These are phyloP conservation scores for Lactifluus volemus DNA, from an alignment of 768 basidiomycete genomes.

Conservation along the genomic window DNA sequence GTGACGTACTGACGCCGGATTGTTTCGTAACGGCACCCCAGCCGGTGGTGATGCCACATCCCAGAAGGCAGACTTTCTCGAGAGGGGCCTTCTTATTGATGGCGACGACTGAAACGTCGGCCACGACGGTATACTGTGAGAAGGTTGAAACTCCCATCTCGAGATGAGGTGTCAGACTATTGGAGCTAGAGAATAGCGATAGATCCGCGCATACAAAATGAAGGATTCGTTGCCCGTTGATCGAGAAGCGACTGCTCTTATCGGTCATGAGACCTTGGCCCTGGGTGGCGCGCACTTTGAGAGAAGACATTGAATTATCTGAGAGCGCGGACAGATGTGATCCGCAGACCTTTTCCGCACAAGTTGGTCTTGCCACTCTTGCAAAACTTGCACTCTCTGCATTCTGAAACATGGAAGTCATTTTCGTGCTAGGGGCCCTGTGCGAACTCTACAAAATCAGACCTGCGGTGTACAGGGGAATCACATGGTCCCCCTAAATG, in stretches of 20 bases:
- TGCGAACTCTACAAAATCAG: background rate
- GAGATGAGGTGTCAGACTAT: background rate
- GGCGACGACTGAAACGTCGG: conserved; percentile 92
- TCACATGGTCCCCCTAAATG: conserved; percentile 82
- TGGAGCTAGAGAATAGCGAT: background rate
- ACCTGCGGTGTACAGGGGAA: conserved; percentile 96
- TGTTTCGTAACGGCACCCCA: conserved; percentile 96
- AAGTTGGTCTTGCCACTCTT: conserved; percentile 97
- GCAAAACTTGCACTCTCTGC: conserved; percentile 97
- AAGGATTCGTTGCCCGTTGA: conserved; percentile 76
- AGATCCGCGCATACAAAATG: conserved; percentile 66
- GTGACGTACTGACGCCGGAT: conserved; percentile 62
- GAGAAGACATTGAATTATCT: background rate
- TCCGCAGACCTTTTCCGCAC: conserved; percentile 72
- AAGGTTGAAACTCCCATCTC: conserved; percentile 99
- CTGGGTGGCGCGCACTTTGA: conserved; percentile 80
- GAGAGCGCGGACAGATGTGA: background rate
- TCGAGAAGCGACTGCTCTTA: conserved; percentile 76
- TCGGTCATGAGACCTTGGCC: conserved; percentile 96
- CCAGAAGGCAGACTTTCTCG: conserved; percentile 94
- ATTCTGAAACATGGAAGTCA: conserved; percentile 39
- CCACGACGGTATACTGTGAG: conserved; percentile 99
- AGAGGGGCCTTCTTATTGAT: conserved; percentile 81
- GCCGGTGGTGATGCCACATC: conserved; percentile 96
- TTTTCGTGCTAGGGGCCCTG: background rate